These are phyloP conservation scores for Russula dissimulans DNA, from an alignment of 768 basidiomycete genomes.

Conservation along the genomic window DNA sequence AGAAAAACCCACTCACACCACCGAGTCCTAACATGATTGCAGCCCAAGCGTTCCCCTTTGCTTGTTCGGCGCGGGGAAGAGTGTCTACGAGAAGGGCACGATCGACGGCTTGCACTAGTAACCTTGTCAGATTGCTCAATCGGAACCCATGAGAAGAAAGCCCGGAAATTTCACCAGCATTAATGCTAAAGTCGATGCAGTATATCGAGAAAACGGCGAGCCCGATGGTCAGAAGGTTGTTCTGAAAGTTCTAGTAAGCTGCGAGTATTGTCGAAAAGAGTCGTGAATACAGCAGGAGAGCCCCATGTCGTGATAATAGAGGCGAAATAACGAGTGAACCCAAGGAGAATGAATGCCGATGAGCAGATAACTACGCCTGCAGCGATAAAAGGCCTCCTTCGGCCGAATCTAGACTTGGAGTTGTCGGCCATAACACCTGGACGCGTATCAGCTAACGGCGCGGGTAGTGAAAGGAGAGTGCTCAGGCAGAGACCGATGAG, in stretches of 20 bases:
- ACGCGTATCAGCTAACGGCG: not conserved
- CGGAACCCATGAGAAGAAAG: constrained; percentile 1
- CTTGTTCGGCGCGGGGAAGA: constrained; percentile 63
- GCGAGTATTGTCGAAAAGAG: not conserved
- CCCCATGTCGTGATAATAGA: constrained; percentile 31
- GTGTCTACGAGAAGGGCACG: constrained; percentile 87
- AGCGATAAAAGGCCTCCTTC: constrained; percentile 82
- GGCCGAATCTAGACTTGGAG: constrained; percentile 73
- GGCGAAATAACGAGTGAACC: constrained; percentile 69
- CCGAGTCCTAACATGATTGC: constrained; percentile 87
- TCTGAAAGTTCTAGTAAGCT: constrained; percentile 33
- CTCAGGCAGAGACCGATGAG: constrained; percentile 51
- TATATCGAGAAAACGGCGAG: constrained; percentile 69
- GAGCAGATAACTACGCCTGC: constrained; percentile 57
- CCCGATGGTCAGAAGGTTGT: constrained; percentile 58
- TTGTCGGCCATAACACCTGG: constrained; percentile 68
- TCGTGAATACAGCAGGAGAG: constrained; percentile 28
- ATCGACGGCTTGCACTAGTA: constrained; percentile 75
- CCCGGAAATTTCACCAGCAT: constrained; percentile 33
- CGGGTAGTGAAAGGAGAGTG: not conserved
- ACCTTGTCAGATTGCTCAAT: constrained; percentile 28
- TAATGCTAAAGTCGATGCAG: constrained; percentile 56
- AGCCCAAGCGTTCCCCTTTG: constrained; percentile 90
- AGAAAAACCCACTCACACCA: constrained; percentile 77
- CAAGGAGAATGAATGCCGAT: constrained; percentile 69